Evolutionary conservation across 1,284 basidiomycete species (phyloP), one percentile per base, ranked within the genome.

Genomic region (Trametes sp.): DNA sequence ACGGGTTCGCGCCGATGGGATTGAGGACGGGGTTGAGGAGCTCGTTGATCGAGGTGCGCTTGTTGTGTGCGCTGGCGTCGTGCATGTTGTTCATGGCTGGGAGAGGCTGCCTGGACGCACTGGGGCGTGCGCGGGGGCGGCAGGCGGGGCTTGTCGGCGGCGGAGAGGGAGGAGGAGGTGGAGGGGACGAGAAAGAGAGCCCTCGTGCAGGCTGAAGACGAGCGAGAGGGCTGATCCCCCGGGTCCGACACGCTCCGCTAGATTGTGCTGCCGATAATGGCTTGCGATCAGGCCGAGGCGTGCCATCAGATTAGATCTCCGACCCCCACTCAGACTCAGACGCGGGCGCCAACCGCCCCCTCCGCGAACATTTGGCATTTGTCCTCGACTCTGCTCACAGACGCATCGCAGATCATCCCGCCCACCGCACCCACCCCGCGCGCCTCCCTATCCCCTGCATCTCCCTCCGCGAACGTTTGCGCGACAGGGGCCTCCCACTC

Each of bases 1-100:
- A 72, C 52, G 76, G 60, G 35, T 71, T 51, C 28, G 68, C 65
- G 51, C 69, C 72, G 66, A 77, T 67, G 26, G 81, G 81, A 63
- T 83, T 83, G 69, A 83, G 81, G n/a, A 77, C 68, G 26, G 81
- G 81, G 64, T 83, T 83, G 69, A 83, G 81, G n/a, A 83, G 79
- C 63, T 84, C 79, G 68, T 76, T 79, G 72, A 84, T 83, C 57
- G 82, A 83, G 11, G 83, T 84, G 46, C 83, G 81, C 69, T 82
- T 84, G 64, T 50, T 66, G 69, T 79, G 77, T 44, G 65, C 73
- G 70, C 78, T 74, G 45, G 63, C 69, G 71, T 84, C 82, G 58
- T 84, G 81, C 64, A 83, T 71, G 66, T 73, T 73, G 63, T 83
- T 81, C 81, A 82, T 83, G 63, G 73, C 70, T 66, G 42, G 54